Evolutionary conservation across 257 asterid genomes (phyloP).

Genomic region (Solanum clarkiae): DNA sequence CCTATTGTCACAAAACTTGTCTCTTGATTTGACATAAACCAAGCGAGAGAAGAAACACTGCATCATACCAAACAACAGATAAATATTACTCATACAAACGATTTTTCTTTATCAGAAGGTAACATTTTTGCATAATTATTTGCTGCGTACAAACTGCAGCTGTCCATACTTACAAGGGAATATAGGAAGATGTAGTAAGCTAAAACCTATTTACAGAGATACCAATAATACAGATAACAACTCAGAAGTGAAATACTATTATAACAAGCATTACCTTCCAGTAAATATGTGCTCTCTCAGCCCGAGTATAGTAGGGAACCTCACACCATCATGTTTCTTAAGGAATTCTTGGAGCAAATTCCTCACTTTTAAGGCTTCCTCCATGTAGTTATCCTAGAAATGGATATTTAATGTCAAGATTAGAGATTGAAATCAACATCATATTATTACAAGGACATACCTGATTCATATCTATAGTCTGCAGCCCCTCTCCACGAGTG

Average conservation of each 20-base stretch:
- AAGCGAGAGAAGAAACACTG: conserved; percentile 99
- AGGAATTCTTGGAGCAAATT: conserved; percentile 94
- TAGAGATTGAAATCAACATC: conserved; percentile 6
- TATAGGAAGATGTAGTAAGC: neutral
- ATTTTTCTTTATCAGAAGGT: neutral
- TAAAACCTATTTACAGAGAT: neutral
- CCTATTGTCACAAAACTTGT: conserved; percentile 97
- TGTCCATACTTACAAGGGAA: neutral
- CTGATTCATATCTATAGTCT: conserved; percentile 99
- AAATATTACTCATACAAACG: neutral
- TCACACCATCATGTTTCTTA: conserved; percentile 66
- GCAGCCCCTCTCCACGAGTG: conserved; percentile 98
- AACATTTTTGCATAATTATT: neutral
- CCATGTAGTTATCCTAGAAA: conserved; percentile 91
- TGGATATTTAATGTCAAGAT: conserved; percentile 16
- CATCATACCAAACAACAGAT: conserved; percentile 16
- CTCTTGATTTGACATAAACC: conserved; percentile 99
- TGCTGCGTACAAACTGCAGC: neutral
- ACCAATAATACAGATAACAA: neutral
- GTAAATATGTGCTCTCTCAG: conserved; percentile 97
- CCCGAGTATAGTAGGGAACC: conserved; percentile 90
- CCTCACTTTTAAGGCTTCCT: conserved; percentile 99
- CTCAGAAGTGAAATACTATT: neutral
- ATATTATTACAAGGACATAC: conserved; percentile 15
- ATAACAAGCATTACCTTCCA: conserved; percentile 58